These are phyloP conservation scores for Lactarius vividus DNA, from an alignment of 768 basidiomycete genomes.

Conservation along the genomic window DNA sequence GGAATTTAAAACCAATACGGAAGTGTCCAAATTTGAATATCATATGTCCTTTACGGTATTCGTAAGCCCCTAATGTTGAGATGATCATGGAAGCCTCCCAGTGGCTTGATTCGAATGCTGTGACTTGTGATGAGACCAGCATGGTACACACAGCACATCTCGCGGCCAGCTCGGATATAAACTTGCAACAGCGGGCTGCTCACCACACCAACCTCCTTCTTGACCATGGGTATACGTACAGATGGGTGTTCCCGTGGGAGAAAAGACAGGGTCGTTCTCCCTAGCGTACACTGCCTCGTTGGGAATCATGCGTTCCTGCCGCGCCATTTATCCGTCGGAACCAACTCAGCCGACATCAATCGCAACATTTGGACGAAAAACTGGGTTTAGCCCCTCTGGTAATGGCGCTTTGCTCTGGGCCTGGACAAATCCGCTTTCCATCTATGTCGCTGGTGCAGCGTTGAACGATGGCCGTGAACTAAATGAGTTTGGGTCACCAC, in stretches of 20 bases:
- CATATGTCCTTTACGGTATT: neutral
- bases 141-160: neutral
- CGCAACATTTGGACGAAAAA: neutral
- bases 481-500: neutral
- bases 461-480: neutral
- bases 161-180: neutral
- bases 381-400: neutral
- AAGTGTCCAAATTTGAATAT: neutral
- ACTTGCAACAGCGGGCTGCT: neutral
- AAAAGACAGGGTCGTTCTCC: neutral
- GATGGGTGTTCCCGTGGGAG: neutral
- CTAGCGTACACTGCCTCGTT: neutral
- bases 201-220: neutral
- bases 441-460: neutral
- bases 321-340: neutral
- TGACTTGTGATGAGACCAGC: constrained; percentile 1
- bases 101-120: constrained; percentile 15
- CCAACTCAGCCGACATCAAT: neutral
- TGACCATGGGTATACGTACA: neutral
- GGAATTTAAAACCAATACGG: neutral
- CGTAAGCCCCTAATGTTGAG: neutral
- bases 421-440: neutral
- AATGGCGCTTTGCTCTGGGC: neutral
- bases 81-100: constrained; percentile 7
- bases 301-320: neutral